Percentiles rank a stretch among this genome's conserved stretches.
These are phyloP conservation scores for Erodium chrysanthum DNA, from an alignment of 441 rosid genomes.

Conservation along the genomic window DNA sequence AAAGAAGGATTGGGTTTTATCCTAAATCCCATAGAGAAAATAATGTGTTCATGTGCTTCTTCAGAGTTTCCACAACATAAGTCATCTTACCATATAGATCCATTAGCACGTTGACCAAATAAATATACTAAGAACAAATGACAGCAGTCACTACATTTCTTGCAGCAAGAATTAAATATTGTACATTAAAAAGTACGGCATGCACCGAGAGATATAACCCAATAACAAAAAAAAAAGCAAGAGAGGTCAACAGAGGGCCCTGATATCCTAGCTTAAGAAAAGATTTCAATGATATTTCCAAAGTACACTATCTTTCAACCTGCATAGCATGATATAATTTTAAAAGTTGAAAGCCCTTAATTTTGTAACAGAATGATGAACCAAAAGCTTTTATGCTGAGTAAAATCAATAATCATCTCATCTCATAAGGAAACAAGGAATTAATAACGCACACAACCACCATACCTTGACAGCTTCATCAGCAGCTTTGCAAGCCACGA, in stretches of 20 bases:
- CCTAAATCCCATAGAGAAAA: too few species aligned
- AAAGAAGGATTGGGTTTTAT: too few species aligned
- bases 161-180: too few species aligned
- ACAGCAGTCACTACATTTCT: not conserved
- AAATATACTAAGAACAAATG: not conserved
- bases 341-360: not conserved
- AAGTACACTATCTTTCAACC: not conserved
- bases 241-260: too few species aligned
- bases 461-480: conserved; percentile 83
- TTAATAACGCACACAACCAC: not conserved
- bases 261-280: not conserved
- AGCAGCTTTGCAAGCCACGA: conserved; percentile 83
- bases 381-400: not conserved
- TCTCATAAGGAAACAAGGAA: not conserved
- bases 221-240: too few species aligned
- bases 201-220: too few species aligned
- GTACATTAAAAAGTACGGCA: too few species aligned
- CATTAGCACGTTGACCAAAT: too few species aligned
- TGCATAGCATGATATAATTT: not conserved
- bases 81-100: too few species aligned
- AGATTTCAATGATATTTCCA: not conserved
- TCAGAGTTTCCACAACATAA: too few species aligned
- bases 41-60: too few species aligned
- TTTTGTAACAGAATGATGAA: not conserved
- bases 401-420: not conserved